phyloP scores from a whole-genome alignment of 208 protist species.

The Leishmania lainsoni region DNA sequence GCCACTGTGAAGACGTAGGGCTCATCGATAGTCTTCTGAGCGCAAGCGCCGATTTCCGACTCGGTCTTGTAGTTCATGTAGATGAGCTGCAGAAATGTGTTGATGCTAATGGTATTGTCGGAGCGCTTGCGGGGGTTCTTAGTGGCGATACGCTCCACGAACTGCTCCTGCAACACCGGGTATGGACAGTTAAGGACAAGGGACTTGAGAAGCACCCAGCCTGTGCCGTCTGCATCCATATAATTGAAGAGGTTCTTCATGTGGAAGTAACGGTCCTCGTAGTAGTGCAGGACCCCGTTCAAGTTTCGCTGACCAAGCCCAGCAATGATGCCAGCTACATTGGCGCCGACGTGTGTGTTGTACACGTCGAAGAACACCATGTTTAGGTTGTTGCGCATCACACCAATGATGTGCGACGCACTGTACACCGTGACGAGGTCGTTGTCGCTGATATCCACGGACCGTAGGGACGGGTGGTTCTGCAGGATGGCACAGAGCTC shows the following conservation, averaged over 20 bases:
- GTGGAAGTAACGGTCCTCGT: conserved; percentile 79
- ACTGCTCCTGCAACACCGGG: conserved; percentile 82
- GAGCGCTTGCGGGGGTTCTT: conserved; percentile 66
- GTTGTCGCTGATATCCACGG: conserved; percentile 77
- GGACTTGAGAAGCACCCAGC: conserved; percentile 77
- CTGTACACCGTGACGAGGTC: conserved; percentile 77
- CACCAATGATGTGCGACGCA: conserved; percentile 61
- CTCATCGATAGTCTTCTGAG: conserved; percentile 44
- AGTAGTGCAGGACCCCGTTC: conserved; percentile 68
- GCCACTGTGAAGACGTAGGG: conserved; percentile 70
- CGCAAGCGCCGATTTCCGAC: conserved; percentile 56
- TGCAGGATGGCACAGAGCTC: conserved; percentile 62
- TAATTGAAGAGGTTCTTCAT: conserved; percentile 87
- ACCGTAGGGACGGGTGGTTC: conserved; percentile 65
- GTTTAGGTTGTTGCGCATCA: conserved; percentile 77
- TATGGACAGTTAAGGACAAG: conserved; percentile 74
- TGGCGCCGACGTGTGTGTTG: conserved; percentile 72
- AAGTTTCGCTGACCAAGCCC: conserved; percentile 58
- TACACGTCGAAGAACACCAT: conserved; percentile 67
- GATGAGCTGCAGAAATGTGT: conserved; percentile 81
- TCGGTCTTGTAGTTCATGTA: conserved; percentile 91
- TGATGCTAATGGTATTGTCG: conserved; percentile 71
- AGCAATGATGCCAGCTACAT: conserved; percentile 72
- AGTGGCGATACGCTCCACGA: conserved; percentile 76
- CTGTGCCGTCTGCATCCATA: conserved; percentile 70